Evolutionary conservation across 2,329 filamentous ascomycete species (phyloP).

Genomic region (Colletotrichum navitas): DNA sequence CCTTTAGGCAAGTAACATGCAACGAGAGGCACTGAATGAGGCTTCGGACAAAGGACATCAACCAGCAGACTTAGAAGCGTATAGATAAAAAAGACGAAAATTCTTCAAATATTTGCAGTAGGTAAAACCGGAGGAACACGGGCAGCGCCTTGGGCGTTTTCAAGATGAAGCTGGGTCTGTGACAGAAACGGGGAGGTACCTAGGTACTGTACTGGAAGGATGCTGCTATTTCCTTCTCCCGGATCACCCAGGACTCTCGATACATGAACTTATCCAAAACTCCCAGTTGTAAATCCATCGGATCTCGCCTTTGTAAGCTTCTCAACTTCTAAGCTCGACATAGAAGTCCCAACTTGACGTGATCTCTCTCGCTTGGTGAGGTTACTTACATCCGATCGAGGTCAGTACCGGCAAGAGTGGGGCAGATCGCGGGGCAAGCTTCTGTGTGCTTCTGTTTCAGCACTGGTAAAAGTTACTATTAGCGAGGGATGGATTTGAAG

Average conservation of each 20-base stretch:
- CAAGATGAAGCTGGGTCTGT: background rate
- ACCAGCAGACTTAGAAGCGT: no score
- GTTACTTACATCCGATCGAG: conserved; percentile 27
- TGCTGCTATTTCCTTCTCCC: background rate
- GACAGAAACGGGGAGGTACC: background rate
- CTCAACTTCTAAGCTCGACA: no score
- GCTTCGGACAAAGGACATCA: no score
- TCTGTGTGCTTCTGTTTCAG: background rate
- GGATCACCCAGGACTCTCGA: no score
- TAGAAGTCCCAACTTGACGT: no score
- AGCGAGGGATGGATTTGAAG: no score
- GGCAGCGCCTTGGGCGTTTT: background rate
- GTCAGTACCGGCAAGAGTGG: conserved; percentile 24
- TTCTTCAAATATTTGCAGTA: no score
- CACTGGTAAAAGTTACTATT: no score
- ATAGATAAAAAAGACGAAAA: no score
- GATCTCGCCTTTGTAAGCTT: background rate
- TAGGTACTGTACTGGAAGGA: no score
- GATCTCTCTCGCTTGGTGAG: background rate
- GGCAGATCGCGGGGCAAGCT: conserved; percentile 24
- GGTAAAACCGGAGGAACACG: no score
- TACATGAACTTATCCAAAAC: background rate
- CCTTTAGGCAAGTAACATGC: background rate
- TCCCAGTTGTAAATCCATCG: background rate
- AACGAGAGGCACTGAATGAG: background rate